Conservation (phyloP, 768 basidiomycete species). For the Calocybe gangraenosa region DNA sequence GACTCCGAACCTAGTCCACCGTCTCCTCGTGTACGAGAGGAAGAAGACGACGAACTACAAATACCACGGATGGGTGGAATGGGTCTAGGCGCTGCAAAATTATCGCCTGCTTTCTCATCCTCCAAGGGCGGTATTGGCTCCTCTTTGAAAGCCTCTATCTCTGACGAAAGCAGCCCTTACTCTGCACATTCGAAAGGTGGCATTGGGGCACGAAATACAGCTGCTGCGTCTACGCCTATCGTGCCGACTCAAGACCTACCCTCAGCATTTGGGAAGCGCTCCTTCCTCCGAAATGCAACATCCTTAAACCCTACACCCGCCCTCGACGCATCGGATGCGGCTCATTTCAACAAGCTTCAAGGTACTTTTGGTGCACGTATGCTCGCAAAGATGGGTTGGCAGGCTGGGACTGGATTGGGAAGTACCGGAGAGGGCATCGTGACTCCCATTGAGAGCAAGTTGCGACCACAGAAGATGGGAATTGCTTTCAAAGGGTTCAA, state of each 20-base stretch:
- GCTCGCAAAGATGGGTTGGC: slow-evolving; percentile 96
- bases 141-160: slow-evolving; percentile 19
- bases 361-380: slow-evolving; percentile 83
- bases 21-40: slow-evolving; percentile 52
- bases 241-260: slow-evolving; percentile 30
- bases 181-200: slow-evolving; percentile 21
- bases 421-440: slow-evolving; percentile 75
- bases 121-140: slow-evolving; percentile 26
- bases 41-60: slow-evolving; percentile 39
- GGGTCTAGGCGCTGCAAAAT: slow-evolving; percentile 25
- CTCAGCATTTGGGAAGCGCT: slow-evolving; percentile 36
- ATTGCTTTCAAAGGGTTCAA: slow-evolving; percentile 84
- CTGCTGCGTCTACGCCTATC: slow-evolving; percentile 22
- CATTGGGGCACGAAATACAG: slow-evolving; percentile 18
- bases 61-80: slow-evolving; percentile 43
- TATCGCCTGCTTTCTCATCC: slow-evolving; percentile 1
- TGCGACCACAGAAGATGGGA: slow-evolving; percentile 83
- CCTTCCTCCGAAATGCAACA: slow-evolving; percentile 51
- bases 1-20: slow-evolving; percentile 41
- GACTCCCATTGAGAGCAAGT: slow-evolving; percentile 80
- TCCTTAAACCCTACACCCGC: slow-evolving; percentile 45
- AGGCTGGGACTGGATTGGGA: slow-evolving; percentile 77
- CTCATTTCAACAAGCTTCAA: slow-evolving; percentile 80
- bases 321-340: slow-evolving; percentile 61
- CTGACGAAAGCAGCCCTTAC: slow-evolving; percentile 39